phyloP scores from a whole-genome alignment of 2,329 filamentous ascomycete genomes.

The Berkeleyomyces rouxiae region DNA sequence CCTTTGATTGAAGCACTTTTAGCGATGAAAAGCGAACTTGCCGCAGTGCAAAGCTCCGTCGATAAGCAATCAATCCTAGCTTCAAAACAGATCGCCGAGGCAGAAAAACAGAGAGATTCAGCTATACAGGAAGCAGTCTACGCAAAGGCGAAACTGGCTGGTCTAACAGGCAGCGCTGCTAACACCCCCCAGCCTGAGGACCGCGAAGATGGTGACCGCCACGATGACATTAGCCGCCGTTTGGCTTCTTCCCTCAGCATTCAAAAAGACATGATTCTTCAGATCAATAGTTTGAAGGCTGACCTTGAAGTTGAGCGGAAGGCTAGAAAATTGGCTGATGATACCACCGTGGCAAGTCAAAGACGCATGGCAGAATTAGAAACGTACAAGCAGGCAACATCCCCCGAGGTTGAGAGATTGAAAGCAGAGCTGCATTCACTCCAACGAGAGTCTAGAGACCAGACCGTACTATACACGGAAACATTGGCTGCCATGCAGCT shows the following conservation, averaged over 20 bases:
- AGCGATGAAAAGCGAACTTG: slow-evolving; percentile 75
- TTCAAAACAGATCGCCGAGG: slow-evolving; percentile 78
- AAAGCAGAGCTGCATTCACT: slow-evolving; percentile 70
- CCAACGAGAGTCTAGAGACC: slow-evolving; percentile 64
- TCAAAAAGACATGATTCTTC: slow-evolving; percentile 67
- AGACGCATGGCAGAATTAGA: slow-evolving; percentile 74
- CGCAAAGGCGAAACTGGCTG: slow-evolving; percentile 80
- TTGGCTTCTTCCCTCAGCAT: slow-evolving; percentile 64
- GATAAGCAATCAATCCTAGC: slow-evolving; percentile 76
- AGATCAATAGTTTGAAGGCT: slow-evolving; percentile 47
- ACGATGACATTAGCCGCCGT: slow-evolving; percentile 59
- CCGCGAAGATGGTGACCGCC: slow-evolving; percentile 45
- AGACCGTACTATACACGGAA: slow-evolving; percentile 61
- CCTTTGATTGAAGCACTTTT: slow-evolving; percentile 83
- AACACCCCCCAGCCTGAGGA: slow-evolving; percentile 42
- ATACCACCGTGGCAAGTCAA: slow-evolving; percentile 68
- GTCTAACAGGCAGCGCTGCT: slow-evolving; percentile 45
- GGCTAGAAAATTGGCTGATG: slow-evolving; percentile 71
- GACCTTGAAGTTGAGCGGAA: slow-evolving; percentile 71
- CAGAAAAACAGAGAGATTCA: slow-evolving; percentile 84
- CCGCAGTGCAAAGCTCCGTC: slow-evolving; percentile 77
- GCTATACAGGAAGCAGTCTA: slow-evolving; percentile 94
- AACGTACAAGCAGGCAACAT: slow-evolving; percentile 63
- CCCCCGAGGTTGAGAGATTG: slow-evolving; percentile 69
- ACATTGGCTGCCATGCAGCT: slow-evolving; percentile 58